phyloP scores from a whole-genome alignment of 2,329 filamentous ascomycete genomes.

The Colletotrichum salicis region DNA sequence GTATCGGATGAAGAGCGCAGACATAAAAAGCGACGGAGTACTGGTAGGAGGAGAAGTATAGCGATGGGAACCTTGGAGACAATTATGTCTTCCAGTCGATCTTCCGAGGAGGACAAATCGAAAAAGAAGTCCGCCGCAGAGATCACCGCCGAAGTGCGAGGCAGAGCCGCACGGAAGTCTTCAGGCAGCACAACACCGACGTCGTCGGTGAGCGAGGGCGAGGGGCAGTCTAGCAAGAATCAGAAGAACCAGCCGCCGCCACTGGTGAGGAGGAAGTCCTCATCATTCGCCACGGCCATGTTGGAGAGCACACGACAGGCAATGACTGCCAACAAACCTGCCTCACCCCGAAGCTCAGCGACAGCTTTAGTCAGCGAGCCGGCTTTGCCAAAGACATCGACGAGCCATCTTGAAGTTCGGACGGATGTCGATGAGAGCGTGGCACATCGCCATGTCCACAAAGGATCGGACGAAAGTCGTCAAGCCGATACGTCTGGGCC shows the following conservation, averaged over 20 bases:
- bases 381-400: slow-evolving; percentile 67
- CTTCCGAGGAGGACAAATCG: slow-evolving; percentile 70
- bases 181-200: slow-evolving; percentile 46
- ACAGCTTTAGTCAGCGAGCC: slow-evolving; percentile 64
- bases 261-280: slow-evolving; percentile 31
- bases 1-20: slow-evolving; percentile 66
- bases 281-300: slow-evolving; percentile 53
- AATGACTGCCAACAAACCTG: slow-evolving; percentile 40
- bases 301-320: slow-evolving; percentile 49
- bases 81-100: slow-evolving; percentile 74
- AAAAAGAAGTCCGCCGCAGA: slow-evolving; percentile 69
- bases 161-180: slow-evolving; percentile 53
- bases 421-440: slow-evolving; percentile 44
- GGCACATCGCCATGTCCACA: slow-evolving; percentile 33
- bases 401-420: slow-evolving; percentile 60
- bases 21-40: slow-evolving; percentile 53
- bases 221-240: slow-evolving; percentile 41
- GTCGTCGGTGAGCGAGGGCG: slow-evolving; percentile 43
- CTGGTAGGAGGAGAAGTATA: slow-evolving; percentile 57
- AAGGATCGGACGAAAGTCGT: slow-evolving; percentile 27
- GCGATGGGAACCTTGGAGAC: slow-evolving; percentile 73
- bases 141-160: slow-evolving; percentile 64
- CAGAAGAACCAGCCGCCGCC: slow-evolving; percentile 19
- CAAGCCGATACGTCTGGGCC: slow-evolving; percentile 41
- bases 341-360: slow-evolving; percentile 48